Base-by-base conservation (phyloP, 257 asterid species). In the Catharanthus roseus region DNA sequence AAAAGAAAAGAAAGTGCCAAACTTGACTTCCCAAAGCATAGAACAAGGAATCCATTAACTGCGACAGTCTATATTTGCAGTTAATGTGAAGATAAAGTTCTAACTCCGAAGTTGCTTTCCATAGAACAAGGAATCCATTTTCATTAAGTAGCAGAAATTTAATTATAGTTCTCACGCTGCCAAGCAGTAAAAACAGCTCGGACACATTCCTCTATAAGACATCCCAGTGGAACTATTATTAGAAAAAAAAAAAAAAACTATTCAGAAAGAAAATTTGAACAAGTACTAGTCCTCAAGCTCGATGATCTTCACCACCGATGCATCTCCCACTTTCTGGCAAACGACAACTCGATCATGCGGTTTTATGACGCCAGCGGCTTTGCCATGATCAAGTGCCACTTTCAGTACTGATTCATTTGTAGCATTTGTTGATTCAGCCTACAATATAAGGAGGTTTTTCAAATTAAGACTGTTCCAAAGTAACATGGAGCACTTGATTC, bases 241-340 rank as follows among this genome's bases (percentile, higher is more conserved):
- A 58, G 13, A n/a, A n/a, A n/a, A n/a, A n/a, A n/a, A n/a, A n/a
- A n/a, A n/a, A n/a, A n/a, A n/a, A n/a, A n/a, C n/a, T n/a, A n/a
- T n/a, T n/a, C n/a, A n/a, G n/a, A n/a, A n/a, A n/a, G n/a, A n/a
- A n/a, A n/a, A n/a, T 8, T 38, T 8, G 42, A 38, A 3, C 9
- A 60, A 34, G 26, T 42, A 58, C 79, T 77, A 88, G 72, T 87
- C 91, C 77, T 86, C 97, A 7, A 90, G 97, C 82, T 90, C 96
- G 23, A 90, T 90, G 70, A 90, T 90, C 86, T 90, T 90, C 6
- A 90, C 96, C 9, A 90, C 97, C 0, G 96, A 84, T 12, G 97
- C 89, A 77, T 90, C 96, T n/a, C 97, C 96, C 33, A 90, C 86
- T 82, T 90, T 90, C 82, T 90, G 97, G 84, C 96, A 88, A 26